These are phyloP conservation scores for Arabis alpina DNA, from an alignment of 345 rosid species.

Conservation along the genomic window DNA sequence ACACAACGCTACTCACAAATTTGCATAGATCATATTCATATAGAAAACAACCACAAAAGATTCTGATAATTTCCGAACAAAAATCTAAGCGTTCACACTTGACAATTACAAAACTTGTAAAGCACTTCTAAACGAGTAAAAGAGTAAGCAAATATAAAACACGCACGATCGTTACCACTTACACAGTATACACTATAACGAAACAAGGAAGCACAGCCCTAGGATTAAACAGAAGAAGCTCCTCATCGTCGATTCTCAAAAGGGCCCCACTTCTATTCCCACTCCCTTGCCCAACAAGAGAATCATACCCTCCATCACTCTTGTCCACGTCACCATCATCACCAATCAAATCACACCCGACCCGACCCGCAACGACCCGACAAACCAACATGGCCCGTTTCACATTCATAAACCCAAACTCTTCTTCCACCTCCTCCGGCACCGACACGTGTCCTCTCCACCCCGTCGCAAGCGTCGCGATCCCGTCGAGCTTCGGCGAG, in stretches of 20 bases:
- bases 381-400: conserved; percentile 91
- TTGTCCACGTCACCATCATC: conserved; percentile 58
- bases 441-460: conserved; percentile 87
- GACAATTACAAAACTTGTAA: conserved; percentile 24
- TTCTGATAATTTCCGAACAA: too few relatives aligned
- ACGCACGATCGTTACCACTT: conserved; percentile 35
- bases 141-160: background rate
- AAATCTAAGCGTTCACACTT: conserved; percentile 29
- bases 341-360: conserved; percentile 56
- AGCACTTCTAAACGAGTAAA: conserved; percentile 11
- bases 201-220: conserved; percentile 99
- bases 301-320: conserved; percentile 71
- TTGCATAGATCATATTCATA: background rate
- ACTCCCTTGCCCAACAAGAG: conserved; percentile 65
- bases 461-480: conserved; percentile 72
- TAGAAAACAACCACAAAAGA: conserved; percentile 16
- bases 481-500: conserved; percentile 90
- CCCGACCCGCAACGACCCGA: conserved; percentile 75
- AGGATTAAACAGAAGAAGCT: conserved; percentile 87
- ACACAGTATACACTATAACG: conserved; percentile 73
- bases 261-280: conserved; percentile 47
- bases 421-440: conserved; percentile 81
- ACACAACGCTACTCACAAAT: background rate
- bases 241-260: conserved; percentile 72
- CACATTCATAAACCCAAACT: conserved; percentile 92